Evolutionary conservation across 352 stramenopile species (phyloP).

Genomic region (Phytophthora pini): DNA sequence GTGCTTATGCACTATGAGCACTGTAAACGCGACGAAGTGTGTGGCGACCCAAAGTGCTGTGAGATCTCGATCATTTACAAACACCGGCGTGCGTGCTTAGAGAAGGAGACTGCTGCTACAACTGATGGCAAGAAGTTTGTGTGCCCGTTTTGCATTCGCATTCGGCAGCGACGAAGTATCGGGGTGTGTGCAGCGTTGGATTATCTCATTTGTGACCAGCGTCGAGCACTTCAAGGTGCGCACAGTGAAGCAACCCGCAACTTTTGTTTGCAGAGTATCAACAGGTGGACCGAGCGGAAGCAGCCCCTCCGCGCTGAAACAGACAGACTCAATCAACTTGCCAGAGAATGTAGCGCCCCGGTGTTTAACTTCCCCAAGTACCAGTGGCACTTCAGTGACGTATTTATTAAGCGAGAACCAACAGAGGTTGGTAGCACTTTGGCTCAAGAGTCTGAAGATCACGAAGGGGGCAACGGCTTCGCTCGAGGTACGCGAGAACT

Average conservation of each 20-base stretch:
- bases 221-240: slow-evolving; percentile 28
- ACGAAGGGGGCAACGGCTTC: slow-evolving; percentile 1
- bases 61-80: slow-evolving; percentile 31
- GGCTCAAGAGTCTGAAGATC: background rate
- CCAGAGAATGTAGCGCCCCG: slow-evolving; percentile 31
- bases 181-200: slow-evolving; percentile 35
- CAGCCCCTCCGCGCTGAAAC: slow-evolving; percentile 26
- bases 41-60: slow-evolving; percentile 33
- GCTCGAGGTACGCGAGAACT: slow-evolving; percentile 17
- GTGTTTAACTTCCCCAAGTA: slow-evolving; percentile 52
- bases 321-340: slow-evolving; percentile 42
- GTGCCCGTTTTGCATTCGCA: slow-evolving; percentile 57
- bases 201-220: slow-evolving; percentile 41
- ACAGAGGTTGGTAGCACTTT: background rate
- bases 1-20: slow-evolving; percentile 42
- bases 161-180: slow-evolving; percentile 40
- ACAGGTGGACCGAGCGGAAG: slow-evolving; percentile 34
- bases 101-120: slow-evolving; percentile 18
- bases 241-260: slow-evolving; percentile 40
- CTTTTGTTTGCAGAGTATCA: slow-evolving; percentile 47
- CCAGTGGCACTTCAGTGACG: slow-evolving; percentile 43
- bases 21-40: slow-evolving; percentile 40
- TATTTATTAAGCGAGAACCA: slow-evolving; percentile 42
- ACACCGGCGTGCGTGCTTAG: slow-evolving; percentile 39
- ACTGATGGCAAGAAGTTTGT: slow-evolving; percentile 18